phyloP scores from a whole-genome alignment of 495 filamentous ascomycete genomes.

The Aspergillus cavernicola region DNA sequence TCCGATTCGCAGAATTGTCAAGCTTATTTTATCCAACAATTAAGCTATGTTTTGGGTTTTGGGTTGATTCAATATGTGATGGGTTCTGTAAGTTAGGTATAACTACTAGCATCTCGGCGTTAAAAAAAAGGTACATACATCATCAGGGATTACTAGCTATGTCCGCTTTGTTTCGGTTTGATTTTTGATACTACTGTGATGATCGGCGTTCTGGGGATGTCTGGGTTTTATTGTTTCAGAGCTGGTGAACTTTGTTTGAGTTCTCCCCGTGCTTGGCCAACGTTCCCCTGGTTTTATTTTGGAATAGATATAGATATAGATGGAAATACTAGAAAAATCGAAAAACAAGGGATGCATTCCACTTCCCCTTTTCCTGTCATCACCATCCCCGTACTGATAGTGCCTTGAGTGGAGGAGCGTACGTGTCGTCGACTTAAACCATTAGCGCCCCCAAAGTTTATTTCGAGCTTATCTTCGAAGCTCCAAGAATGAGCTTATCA shows the following conservation, averaged over 20 bases:
- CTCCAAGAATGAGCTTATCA: no score
- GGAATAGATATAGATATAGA: neutral
- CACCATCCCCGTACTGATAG: neutral
- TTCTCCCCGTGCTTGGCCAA: neutral
- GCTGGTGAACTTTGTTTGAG: no score
- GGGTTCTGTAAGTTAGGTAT: no score
- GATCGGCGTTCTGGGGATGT: conserved; percentile 7
- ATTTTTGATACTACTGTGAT: neutral
- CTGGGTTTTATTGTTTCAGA: no score
- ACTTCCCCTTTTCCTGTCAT: neutral
- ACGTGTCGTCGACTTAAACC: conserved; percentile 5
- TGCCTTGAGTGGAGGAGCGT: neutral
- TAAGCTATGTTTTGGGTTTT: no score
- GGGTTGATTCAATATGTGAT: neutral
- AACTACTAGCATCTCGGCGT: neutral
- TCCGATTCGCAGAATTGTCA: neutral
- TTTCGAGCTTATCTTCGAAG: conserved; percentile 3
- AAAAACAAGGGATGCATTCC: neutral
- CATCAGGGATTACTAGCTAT: no score
- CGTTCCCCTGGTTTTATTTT: neutral
- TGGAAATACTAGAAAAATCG: neutral
- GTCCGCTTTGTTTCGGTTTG: neutral
- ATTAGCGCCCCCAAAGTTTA: conserved; percentile 5
- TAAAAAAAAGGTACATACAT: neutral
- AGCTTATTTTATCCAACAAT: no score